Percentiles rank a stretch among this genome's conserved stretches.
Evolutionary conservation across 1,139 yeast species (phyloP).

Genomic region (Yamadazyma triangularis): DNA sequence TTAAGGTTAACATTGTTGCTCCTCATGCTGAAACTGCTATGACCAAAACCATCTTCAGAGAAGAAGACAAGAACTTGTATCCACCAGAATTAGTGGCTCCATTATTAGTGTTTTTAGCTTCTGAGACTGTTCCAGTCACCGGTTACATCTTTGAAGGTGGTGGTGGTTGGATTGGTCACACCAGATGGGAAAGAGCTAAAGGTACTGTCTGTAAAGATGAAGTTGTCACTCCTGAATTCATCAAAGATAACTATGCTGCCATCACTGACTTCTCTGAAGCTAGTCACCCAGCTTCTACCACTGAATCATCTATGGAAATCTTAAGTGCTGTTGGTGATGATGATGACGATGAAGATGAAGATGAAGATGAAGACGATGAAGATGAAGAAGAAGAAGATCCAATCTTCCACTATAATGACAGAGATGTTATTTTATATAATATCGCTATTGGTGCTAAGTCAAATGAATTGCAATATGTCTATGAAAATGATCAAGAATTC

Average conservation of each 20-base stretch:
- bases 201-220: constrained; percentile 68
- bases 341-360: constrained; percentile 48
- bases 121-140: constrained; percentile 61
- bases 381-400: constrained; percentile 52
- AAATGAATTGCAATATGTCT: constrained; percentile 71
- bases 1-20: constrained; percentile 79
- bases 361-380: constrained; percentile 45
- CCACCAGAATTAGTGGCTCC: constrained; percentile 94
- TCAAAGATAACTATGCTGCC: constrained; percentile 62
- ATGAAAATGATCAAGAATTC: constrained; percentile 74
- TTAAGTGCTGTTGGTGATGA: constrained; percentile 58
- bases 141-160: constrained; percentile 46
- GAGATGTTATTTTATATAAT: constrained; percentile 81
- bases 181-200: constrained; percentile 92
- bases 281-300: constrained; percentile 57
- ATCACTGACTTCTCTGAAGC: constrained; percentile 65
- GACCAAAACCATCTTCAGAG: constrained; percentile 84
- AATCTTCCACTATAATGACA: constrained; percentile 50
- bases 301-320: constrained; percentile 78
- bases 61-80: constrained; percentile 71
- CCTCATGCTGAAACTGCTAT: constrained; percentile 98
- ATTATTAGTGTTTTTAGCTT: constrained; percentile 68
- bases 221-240: constrained; percentile 61
- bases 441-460: constrained; percentile 85
- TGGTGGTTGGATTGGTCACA: constrained; percentile 94